Evolutionary conservation across 202 grass and related monocot species (phyloP).

Genomic region (Carex arenaria): DNA sequence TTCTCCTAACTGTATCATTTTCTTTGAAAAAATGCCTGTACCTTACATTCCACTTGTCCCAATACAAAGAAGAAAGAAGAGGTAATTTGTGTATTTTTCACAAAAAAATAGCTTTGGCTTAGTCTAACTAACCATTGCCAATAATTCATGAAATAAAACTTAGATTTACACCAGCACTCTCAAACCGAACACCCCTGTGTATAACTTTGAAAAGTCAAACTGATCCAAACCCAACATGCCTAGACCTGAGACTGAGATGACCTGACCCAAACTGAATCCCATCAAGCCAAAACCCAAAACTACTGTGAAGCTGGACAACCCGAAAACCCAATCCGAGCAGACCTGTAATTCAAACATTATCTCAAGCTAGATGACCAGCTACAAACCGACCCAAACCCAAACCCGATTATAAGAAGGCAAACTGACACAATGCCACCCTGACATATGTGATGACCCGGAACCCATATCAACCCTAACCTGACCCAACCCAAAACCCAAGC

Average conservation of each 20-base stretch:
- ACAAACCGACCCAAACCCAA: no score
- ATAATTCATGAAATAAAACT: neutral
- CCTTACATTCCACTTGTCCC: neutral
- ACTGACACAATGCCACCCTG: neutral
- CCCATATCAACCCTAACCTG: no score
- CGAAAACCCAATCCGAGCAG: neutral
- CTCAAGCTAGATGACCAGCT: neutral
- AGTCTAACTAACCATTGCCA: neutral
- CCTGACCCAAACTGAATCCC: neutral
- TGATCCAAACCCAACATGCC: neutral
- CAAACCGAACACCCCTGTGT: neutral
- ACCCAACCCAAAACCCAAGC: neutral
- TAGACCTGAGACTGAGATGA: neutral
- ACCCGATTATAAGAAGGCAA: neutral
- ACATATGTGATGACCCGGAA: no score
- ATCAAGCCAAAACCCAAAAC: neutral
- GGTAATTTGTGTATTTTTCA: neutral
- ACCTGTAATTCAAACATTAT: neutral
- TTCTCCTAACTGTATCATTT: neutral
- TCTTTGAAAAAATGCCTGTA: neutral
- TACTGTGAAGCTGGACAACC: neutral
- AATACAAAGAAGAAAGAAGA: neutral
- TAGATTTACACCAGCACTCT: neutral
- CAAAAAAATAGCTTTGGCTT: neutral
- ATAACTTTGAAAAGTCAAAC: neutral